Evolutionary conservation across 2,329 filamentous ascomycete species (phyloP).

Genomic region (Chaetoscypha palmicola): DNA sequence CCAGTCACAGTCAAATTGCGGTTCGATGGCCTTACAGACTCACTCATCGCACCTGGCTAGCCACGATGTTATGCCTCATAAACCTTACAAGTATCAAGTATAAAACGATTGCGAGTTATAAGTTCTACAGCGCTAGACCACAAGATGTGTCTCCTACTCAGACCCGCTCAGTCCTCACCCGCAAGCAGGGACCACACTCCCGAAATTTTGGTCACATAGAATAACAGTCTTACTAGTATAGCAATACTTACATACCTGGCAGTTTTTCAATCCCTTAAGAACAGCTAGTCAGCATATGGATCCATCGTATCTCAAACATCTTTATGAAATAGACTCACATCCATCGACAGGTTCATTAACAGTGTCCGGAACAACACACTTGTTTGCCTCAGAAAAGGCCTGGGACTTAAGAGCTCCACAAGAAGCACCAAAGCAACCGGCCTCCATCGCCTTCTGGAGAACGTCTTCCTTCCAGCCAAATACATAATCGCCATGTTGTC

Average conservation of each 20-base stretch:
- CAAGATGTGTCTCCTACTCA: too few species aligned
- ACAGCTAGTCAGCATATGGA: not conserved
- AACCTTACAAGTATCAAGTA: too few species aligned
- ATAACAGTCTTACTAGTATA: not conserved
- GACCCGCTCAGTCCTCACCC: too few species aligned
- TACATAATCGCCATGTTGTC: slow-evolving; percentile 45
- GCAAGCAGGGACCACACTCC: too few species aligned
- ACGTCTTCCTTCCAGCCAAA: slow-evolving; percentile 44
- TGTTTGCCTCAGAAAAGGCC: slow-evolving; percentile 38
- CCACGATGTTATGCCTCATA: too few species aligned
- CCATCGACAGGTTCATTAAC: slow-evolving; percentile 43
- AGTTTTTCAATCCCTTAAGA: not conserved
- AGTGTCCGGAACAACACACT: slow-evolving; percentile 40
- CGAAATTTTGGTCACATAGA: too few species aligned
- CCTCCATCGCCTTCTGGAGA: slow-evolving; percentile 43
- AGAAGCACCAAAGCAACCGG: slow-evolving; percentile 38
- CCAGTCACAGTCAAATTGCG: too few species aligned
- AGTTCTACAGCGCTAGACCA: too few species aligned
- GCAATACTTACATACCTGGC: not conserved
- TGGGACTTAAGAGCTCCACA: slow-evolving; percentile 39
- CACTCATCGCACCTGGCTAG: too few species aligned
- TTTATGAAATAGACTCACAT: too few species aligned
- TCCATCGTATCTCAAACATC: not conserved
- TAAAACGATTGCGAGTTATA: too few species aligned
- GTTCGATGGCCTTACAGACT: too few species aligned